Base-by-base conservation (phyloP, 169 alveolate species). In the Eimeria tenella region DNA sequence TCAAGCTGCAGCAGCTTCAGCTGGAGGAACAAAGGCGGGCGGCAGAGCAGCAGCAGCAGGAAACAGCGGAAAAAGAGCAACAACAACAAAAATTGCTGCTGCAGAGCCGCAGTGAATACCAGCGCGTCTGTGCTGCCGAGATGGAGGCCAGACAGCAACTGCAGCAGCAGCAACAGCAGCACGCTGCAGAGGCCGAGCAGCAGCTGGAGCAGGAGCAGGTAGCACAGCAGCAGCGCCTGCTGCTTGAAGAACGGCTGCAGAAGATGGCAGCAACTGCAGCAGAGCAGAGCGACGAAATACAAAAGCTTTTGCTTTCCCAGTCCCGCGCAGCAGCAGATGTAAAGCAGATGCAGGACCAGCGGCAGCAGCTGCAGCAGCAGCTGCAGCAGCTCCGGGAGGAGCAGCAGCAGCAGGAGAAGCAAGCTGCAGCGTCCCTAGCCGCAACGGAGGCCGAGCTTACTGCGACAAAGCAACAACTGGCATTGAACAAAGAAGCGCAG, bases 311-410 rank as follows among this genome's bases (percentile, higher is more conserved):
- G 71, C 87, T 50, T 21, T 21, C 17, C 7, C 87, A 79, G 55
- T 3, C 63, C 7, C 63, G 87, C 1, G 87, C 70, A 19, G 87
- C 87, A 55, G 83, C 83, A 79, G 87, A 52, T n/a, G n/a, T 50
- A 62, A 55, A 55, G 53, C 70, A 9, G 68, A 55, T 53, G 87
- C 87, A 79, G 49, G 71, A 82, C 60, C 75, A 58, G 90, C 90
- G 73, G 75, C 90, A 82, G 90, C 77, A 82, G 77, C 75, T 58
- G 90, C 90, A 58, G 90, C 90, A 82, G 77, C 90, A 82, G 77
- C 77, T 58, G 77, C 90, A 82, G 90, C 56, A 58, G 70, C 77
- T 50, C 58, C 77, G 19, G 90, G 55, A 82, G 77, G 77, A 82
- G 50, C 56, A 10, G 75, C 77, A 82, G 77, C 90, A 82, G 74